Evolutionary conservation across 1,284 basidiomycete species (phyloP), one percentile per base, ranked within the genome.

Genomic region (Coniferiporia sulphurascens): DNA sequence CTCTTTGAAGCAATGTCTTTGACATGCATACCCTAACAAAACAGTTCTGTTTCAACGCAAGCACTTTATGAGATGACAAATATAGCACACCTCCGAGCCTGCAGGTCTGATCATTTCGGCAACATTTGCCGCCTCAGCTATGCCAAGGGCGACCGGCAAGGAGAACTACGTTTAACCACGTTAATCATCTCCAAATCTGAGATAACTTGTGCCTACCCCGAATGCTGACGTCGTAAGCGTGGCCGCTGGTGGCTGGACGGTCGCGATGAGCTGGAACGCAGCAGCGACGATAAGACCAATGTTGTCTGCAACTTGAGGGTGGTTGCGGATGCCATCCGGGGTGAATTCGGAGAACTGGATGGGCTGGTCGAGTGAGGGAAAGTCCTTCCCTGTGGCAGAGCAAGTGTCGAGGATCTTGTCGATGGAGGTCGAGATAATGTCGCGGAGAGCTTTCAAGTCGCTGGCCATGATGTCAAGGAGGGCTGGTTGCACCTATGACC

Each of bases 381-480:
- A 59, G 36, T 46, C 44, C 38, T 54, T 59, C 8, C 58, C 58
- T 1, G 58, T 36, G 19, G 44, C 9, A 2, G 19, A 43, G 13
- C 58, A 59, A 8, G 49, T 35, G 19, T 13, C 44, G 52, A 41
- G 21, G 17, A 59, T 59, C 13, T 45, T 38, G 49, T 59, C 52
- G 35, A 59, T 27, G 12, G 58, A 59, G n/a, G 58, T 48, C 3
- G 50, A 54, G 36, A 59, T 59, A 2, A 59, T 54, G 38, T 59
- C 52, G 32, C 58, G 58, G 17, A 59, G 58, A 15, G 58, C 58
- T 53, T 54, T 59, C 58, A 59, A 32, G n/a, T 59, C 58, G 36
- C 38, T 52, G 13, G 51, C 45, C 58, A 59, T 27, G 27, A 27
- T 27, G 27, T 27, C 27, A 27, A 27, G 27, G 27, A 27, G 12